Evolutionary conservation across 257 asterid genomes (phyloP).

Genomic region (Craterostigma plantagineum): DNA sequence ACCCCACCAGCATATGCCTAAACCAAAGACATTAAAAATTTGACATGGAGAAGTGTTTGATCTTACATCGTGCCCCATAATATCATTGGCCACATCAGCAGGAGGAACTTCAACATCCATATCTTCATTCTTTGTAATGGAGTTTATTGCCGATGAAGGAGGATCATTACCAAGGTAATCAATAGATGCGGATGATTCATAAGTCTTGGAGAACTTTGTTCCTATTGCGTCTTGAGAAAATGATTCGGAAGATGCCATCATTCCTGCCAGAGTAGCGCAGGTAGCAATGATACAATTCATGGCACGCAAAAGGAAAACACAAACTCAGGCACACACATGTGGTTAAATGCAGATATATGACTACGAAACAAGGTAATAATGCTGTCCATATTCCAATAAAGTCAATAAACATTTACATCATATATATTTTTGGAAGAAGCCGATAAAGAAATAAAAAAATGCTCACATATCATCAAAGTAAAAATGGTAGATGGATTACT

Average conservation of each 20-base stretch:
- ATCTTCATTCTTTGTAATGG: constrained; percentile 22
- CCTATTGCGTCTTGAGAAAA: constrained; percentile 32
- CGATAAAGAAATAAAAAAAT: too few species aligned
- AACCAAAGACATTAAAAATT: neutral
- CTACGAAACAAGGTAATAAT: too few species aligned
- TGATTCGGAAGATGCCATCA: constrained; percentile 11
- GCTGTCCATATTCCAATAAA: too few species aligned
- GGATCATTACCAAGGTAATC: constrained; percentile 18
- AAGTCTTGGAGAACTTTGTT: constrained; percentile 30
- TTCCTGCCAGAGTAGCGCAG: constrained; percentile 11
- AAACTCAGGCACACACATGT: too few species aligned
- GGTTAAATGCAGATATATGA: too few species aligned
- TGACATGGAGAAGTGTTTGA: neutral
- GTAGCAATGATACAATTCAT: too few species aligned
- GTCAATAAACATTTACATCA: too few species aligned
- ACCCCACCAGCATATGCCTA: neutral
- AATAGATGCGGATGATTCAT: constrained; percentile 26
- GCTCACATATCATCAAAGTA: too few species aligned
- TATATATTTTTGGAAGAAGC: too few species aligned
- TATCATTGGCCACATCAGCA: constrained; percentile 46
- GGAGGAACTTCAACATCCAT: constrained; percentile 29
- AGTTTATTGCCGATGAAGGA: constrained; percentile 11
- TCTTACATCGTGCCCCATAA: constrained; percentile 81
- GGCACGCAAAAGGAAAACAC: too few species aligned
- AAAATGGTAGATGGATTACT: too few species aligned